Percentiles rank a stretch among this genome's conserved stretches.
Conservation (phyloP, 2,329 filamentous ascomycete genomes). For the Botryotinia globosa region DNA sequence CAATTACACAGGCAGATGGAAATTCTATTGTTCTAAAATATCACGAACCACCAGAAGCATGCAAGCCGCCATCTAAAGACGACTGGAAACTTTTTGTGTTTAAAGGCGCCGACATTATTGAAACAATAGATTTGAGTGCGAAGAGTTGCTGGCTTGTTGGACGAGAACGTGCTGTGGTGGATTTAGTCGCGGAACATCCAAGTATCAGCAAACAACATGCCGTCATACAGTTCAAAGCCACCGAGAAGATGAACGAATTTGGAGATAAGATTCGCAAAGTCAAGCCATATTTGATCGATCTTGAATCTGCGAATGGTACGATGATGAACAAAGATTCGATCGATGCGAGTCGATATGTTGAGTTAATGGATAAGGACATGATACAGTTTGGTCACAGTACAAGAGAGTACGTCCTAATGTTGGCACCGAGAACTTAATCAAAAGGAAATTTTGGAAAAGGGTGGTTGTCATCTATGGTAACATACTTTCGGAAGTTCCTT, state of each 20-base stretch:
- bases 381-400: constrained; percentile 83
- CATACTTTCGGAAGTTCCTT: not conserved
- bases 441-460: not conserved
- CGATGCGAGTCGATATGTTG: constrained; percentile 75
- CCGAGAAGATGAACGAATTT: constrained; percentile 79
- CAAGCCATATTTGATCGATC: constrained; percentile 85
- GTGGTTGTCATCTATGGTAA: not conserved
- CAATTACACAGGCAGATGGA: constrained; percentile 67
- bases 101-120: constrained; percentile 75
- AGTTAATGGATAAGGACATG: constrained; percentile 85
- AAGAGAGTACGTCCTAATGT: constrained; percentile 94
- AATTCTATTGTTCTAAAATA: constrained; percentile 85
- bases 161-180: constrained; percentile 74
- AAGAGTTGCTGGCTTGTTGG: constrained; percentile 92
- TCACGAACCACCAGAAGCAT: constrained; percentile 88
- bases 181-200: constrained; percentile 82
- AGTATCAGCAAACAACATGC: constrained; percentile 95
- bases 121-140: constrained; percentile 72
- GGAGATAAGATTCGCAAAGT: constrained; percentile 78
- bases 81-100: constrained; percentile 92
- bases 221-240: constrained; percentile 86
- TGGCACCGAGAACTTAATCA: constrained; percentile 45
- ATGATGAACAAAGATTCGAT: constrained; percentile 72
- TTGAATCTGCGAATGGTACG: constrained; percentile 92
- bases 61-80: constrained; percentile 76